Evolutionary conservation across 352 stramenopile genomes (phyloP).

Genomic region (Pythium rishiriense): DNA sequence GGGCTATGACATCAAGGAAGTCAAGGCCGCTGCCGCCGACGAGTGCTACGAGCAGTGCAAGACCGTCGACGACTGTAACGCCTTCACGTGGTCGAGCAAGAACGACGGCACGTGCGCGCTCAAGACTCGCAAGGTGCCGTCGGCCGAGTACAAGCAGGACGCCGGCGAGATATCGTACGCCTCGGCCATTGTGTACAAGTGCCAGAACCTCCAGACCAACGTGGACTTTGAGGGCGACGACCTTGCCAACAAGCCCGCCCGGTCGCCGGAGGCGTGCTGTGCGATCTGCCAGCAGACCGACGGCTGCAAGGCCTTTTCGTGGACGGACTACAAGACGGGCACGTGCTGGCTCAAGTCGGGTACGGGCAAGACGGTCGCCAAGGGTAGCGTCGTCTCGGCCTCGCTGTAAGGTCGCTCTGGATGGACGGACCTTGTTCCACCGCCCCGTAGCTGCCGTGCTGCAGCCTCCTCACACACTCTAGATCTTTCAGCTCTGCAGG

Average conservation of each 20-base stretch:
- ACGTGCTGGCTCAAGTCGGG: conserved; percentile 44
- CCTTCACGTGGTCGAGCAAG: conserved; percentile 32
- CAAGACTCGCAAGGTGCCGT: conserved; percentile 30
- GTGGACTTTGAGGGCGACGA: conserved; percentile 31
- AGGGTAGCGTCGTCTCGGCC: conserved; percentile 28
- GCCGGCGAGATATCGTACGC: conserved; percentile 6
- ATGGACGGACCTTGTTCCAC: not conserved
- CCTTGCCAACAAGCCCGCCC: conserved; percentile 19
- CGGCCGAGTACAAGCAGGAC: conserved; percentile 10
- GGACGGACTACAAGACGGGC: conserved; percentile 33
- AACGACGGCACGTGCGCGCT: conserved; percentile 31
- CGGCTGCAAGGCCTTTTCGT: conserved; percentile 34
- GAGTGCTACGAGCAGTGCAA: conserved; percentile 31
- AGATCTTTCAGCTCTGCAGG: conserved; percentile 2
- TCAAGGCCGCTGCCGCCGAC: conserved; percentile 6
- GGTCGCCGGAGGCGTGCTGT: conserved; percentile 36
- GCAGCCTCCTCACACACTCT: not conserved
- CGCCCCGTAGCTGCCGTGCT: no score
- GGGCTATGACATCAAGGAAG: conserved; percentile 30
- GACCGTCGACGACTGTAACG: conserved; percentile 19
- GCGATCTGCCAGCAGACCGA: conserved; percentile 30
- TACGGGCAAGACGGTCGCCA: conserved; percentile 11
- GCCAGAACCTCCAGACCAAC: conserved; percentile 28
- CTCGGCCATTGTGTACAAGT: conserved; percentile 39
- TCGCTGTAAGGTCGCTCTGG: conserved; percentile 21